phyloP scores from a whole-genome alignment of 352 stramenopile genomes.

The Phytophthora sansomeana region DNA sequence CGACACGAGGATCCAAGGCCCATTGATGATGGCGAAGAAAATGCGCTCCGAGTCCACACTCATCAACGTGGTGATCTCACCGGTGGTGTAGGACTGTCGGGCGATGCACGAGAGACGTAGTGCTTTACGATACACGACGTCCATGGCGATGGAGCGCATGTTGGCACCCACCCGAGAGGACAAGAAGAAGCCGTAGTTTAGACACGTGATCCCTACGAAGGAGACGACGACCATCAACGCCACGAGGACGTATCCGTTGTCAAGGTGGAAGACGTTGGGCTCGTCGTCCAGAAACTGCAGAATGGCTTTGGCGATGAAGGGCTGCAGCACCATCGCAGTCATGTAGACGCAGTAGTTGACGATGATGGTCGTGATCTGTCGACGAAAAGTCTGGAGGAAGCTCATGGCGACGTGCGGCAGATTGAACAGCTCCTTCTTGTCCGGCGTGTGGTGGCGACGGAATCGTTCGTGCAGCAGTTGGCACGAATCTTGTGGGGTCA shows the following conservation, averaged over 20 bases:
- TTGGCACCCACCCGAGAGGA: conserved; percentile 47
- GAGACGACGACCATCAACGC: conserved; percentile 29
- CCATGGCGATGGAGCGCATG: conserved; percentile 49
- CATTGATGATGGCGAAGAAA: conserved; percentile 43
- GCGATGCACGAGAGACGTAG: conserved; percentile 65
- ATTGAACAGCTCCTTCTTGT: conserved; percentile 6
- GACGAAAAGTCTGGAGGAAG: conserved; percentile 38
- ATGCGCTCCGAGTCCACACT: conserved; percentile 54
- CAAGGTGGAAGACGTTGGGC: conserved; percentile 34
- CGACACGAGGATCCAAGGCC: conserved; percentile 36
- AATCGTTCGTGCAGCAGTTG: conserved; percentile 33
- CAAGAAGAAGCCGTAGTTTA: conserved; percentile 53
- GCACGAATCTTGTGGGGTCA: conserved; percentile 37
- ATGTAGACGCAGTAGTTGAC: conserved; percentile 42
- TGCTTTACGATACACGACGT: conserved; percentile 54
- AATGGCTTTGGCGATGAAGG: conserved; percentile 36
- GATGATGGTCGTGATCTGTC: conserved; percentile 32
- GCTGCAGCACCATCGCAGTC: conserved; percentile 39
- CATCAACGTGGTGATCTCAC: conserved; percentile 54
- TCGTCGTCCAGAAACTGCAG: conserved; percentile 38
- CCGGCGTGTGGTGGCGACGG: conserved; percentile 13
- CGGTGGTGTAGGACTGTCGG: conserved; percentile 45
- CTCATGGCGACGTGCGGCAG: conserved; percentile 28
- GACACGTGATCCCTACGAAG: conserved; percentile 34
- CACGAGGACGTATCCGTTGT: conserved; percentile 37